Percentiles rank a stretch among this genome's conserved stretches.
These are phyloP conservation scores for Pulveroboletus sp. DNA, from an alignment of 1,284 basidiomycete species.

Conservation along the genomic window DNA sequence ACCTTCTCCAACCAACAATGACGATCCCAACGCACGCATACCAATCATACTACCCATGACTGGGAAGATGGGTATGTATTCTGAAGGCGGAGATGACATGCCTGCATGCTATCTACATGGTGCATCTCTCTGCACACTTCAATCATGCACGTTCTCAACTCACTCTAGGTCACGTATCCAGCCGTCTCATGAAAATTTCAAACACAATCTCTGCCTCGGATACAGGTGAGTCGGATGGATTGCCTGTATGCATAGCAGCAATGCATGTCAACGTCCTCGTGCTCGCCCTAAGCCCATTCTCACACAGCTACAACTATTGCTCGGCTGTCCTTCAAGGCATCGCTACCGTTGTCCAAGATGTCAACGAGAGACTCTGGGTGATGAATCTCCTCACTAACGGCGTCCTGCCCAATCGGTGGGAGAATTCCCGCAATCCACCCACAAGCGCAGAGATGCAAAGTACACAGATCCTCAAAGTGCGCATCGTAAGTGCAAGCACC, in stretches of 20 bases:
- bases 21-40: too few relatives aligned
- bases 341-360: constrained; percentile 14
- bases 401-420: constrained; percentile 26
- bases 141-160: not conserved
- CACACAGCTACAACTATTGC: constrained; percentile 29
- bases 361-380: constrained; percentile 26
- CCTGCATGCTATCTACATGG: constrained; percentile 27
- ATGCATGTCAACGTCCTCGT: constrained; percentile 26
- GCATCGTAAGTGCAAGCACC: constrained; percentile 21
- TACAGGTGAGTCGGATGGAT: constrained; percentile 2
- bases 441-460: constrained; percentile 24
- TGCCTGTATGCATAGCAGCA: constrained; percentile 22
- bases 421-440: constrained; percentile 21
- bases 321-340: constrained; percentile 22
- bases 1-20: constrained; percentile 13
- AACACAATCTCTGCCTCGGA: not conserved
- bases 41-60: too few relatives aligned
- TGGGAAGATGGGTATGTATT: constrained; percentile 22
- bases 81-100: constrained; percentile 2
- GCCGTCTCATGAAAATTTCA: constrained; percentile 28
- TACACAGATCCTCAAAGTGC: constrained; percentile 24
- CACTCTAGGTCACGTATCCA: constrained; percentile 19
- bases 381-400: constrained; percentile 20
- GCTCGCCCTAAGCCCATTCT: constrained; percentile 23
- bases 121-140: not conserved